phyloP scores from a whole-genome alignment of 306 rosid genomes.

The Bauhinia variegata region DNA sequence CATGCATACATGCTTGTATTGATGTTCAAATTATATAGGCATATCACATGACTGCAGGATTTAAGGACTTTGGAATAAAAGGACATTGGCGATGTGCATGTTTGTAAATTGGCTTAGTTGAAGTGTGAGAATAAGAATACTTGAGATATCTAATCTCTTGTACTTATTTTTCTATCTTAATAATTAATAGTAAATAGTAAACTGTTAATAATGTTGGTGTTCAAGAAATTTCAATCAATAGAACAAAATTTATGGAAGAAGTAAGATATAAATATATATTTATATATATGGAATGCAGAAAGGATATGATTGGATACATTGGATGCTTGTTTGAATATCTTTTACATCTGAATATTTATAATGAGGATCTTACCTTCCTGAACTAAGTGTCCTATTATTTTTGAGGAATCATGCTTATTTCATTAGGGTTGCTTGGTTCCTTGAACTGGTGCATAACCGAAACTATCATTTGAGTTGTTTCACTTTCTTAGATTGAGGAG shows the following conservation, averaged over 20 bases:
- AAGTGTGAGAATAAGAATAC: background rate
- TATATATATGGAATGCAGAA: slow-evolving; percentile 2
- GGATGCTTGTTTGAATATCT: slow-evolving; percentile 14
- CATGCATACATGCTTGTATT: background rate
- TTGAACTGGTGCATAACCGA: slow-evolving; percentile 11
- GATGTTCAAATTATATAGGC: background rate
- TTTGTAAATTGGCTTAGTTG: background rate
- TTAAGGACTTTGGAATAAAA: background rate
- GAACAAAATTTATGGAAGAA: background rate
- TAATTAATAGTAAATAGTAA: no score
- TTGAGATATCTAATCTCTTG: background rate
- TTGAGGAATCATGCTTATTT: background rate
- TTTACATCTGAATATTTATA: slow-evolving; percentile 16
- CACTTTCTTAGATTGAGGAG: slow-evolving; percentile 11
- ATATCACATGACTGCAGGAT: background rate
- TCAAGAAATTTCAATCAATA: background rate
- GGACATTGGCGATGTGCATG: background rate
- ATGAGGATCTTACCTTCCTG: background rate
- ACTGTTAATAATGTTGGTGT: background rate
- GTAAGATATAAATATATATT: no score
- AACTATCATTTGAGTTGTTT: slow-evolving; percentile 26
- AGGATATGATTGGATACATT: slow-evolving; percentile 10
- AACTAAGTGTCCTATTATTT: slow-evolving; percentile 2
- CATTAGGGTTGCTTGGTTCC: slow-evolving; percentile 22
- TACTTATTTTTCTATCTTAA: background rate